A percentile compares a stretch with the other conserved stretches of the same genome.
These are phyloP conservation scores for Zelopaecilomyces penicillatus DNA, from an alignment of 2,329 filamentous ascomycete species.

Conservation along the genomic window DNA sequence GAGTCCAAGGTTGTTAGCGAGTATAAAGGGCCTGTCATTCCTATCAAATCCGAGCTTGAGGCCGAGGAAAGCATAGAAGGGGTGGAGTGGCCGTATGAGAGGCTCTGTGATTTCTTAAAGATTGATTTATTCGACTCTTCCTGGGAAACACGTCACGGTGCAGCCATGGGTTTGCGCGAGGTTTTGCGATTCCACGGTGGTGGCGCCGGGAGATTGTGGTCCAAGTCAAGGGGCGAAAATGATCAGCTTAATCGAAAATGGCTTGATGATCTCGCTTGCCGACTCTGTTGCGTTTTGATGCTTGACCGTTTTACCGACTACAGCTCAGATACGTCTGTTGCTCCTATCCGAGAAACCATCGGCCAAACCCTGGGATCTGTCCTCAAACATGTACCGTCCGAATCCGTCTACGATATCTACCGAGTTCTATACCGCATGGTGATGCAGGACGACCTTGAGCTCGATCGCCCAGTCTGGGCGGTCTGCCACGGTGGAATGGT, in stretches of 20 bases:
- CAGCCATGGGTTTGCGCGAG: constrained; percentile 89
- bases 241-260: constrained; percentile 71
- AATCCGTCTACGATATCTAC: constrained; percentile 79
- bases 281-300: constrained; percentile 92
- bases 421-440: constrained; percentile 79
- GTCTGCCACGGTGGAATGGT: constrained; percentile 98
- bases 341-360: constrained; percentile 89
- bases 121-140: constrained; percentile 87
- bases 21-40: constrained; percentile 76
- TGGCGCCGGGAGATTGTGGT: constrained; percentile 71
- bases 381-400: constrained; percentile 70
- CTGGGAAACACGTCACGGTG: constrained; percentile 95
- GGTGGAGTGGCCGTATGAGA: constrained; percentile 86
- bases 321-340: constrained; percentile 93
- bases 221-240: constrained; percentile 66
- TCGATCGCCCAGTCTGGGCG: constrained; percentile 76
- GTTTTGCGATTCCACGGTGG: constrained; percentile 84
- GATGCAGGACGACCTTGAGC: constrained; percentile 74
- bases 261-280: constrained; percentile 92
- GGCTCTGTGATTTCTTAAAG: constrained; percentile 87
- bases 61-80: constrained; percentile 69
- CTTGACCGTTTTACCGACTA: constrained; percentile 96
- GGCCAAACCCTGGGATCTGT: constrained; percentile 89
- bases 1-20: constrained; percentile 89
- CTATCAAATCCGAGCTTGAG: constrained; percentile 81